Conservation (phyloP, 2,329 filamentous ascomycete species). For the Onygena corvina region DNA sequence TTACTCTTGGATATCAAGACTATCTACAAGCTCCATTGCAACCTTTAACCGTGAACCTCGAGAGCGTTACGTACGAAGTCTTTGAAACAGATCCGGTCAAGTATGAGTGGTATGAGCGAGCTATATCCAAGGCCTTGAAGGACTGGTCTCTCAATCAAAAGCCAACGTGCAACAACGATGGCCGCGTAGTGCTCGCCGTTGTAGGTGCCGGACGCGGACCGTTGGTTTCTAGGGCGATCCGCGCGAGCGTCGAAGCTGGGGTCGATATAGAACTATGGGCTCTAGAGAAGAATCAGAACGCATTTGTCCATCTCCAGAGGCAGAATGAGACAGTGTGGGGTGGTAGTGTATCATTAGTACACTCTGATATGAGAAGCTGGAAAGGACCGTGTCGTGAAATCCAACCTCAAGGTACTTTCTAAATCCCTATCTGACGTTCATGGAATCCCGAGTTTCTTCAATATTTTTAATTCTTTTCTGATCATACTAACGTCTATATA, state of each 20-base stretch:
- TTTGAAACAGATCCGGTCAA: conserved; percentile 98
- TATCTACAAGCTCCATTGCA: conserved; percentile 92
- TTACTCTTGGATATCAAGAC: conserved; percentile 69
- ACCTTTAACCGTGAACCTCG: conserved; percentile 87
- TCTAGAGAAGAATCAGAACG: conserved; percentile 96
- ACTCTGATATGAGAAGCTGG: conserved; percentile 97
- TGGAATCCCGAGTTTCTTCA: neutral
- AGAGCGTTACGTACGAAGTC: conserved; percentile 94
- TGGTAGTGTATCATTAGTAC: conserved; percentile 70
- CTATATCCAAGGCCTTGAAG: conserved; percentile 64
- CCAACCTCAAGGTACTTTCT: neutral
- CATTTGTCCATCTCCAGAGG: conserved; percentile 79
- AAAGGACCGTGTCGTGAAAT: conserved; percentile 51
- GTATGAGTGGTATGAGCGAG: conserved; percentile 87
- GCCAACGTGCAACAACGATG: conserved; percentile 58
- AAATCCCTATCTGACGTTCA: neutral
- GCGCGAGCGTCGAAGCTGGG: conserved; percentile 62
- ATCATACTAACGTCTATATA: neutral
- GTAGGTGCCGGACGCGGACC: conserved; percentile 89
- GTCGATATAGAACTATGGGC: conserved; percentile 79
- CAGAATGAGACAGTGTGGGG: conserved; percentile 77
- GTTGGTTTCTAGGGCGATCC: conserved; percentile 73
- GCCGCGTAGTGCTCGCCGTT: conserved; percentile 72
- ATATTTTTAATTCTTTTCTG: neutral
- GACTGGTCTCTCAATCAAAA: conserved; percentile 66